Evolutionary conservation across 106 monocot genomes (phyloP).

Genomic region (Allium sativum): DNA sequence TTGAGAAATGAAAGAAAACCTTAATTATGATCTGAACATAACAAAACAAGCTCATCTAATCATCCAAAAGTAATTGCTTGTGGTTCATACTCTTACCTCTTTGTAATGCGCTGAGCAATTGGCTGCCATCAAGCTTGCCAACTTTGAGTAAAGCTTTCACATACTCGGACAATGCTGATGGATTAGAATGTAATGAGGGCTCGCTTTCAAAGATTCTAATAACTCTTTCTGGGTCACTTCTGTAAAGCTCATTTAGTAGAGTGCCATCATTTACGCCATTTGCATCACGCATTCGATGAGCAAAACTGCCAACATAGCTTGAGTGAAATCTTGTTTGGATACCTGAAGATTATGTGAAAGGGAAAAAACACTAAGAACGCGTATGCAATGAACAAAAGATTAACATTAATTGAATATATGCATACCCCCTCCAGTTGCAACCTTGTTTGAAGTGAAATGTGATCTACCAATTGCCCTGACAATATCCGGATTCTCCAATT

Average conservation of each 20-base stretch:
- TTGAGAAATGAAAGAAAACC: no score
- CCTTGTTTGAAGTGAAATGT: slow-evolving; percentile 12
- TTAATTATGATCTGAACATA: no score
- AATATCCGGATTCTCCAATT: slow-evolving; percentile 22
- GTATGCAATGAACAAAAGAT: background rate
- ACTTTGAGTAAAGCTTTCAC: slow-evolving; percentile 89
- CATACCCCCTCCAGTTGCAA: slow-evolving; percentile 28
- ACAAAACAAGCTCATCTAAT: no score
- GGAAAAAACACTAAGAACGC: background rate
- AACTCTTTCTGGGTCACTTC: slow-evolving; percentile 81
- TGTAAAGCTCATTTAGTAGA: slow-evolving; percentile 78
- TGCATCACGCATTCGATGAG: slow-evolving; percentile 46
- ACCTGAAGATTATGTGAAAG: slow-evolving; percentile 29
- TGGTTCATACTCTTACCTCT: slow-evolving; percentile 40
- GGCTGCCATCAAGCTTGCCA: slow-evolving; percentile 79
- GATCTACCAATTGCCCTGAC: slow-evolving; percentile 17
- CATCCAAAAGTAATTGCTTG: no score
- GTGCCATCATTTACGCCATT: slow-evolving; percentile 49
- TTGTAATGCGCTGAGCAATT: slow-evolving; percentile 79
- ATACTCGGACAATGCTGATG: slow-evolving; percentile 87
- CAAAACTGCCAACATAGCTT: slow-evolving; percentile 60
- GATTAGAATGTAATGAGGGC: slow-evolving; percentile 74
- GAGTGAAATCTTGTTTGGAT: slow-evolving; percentile 55
- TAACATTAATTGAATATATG: background rate
- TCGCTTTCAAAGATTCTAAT: slow-evolving; percentile 81